Conservation (phyloP, 2,329 filamentous ascomycete genomes). For the Aspergillus amoenus region DNA sequence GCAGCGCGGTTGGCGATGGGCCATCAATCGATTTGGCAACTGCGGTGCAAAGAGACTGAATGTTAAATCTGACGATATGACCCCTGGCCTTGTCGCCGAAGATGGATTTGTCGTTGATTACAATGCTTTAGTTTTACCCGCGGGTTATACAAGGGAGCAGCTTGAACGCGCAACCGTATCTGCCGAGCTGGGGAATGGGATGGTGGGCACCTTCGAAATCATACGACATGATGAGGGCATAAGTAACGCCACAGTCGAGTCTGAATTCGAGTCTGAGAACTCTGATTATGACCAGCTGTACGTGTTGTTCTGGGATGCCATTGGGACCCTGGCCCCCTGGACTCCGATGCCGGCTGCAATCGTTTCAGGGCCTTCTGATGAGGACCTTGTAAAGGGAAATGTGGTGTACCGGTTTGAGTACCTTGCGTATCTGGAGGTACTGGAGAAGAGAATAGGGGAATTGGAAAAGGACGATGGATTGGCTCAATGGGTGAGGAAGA, state of each 20-base stretch:
- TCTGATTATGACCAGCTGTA: background rate
- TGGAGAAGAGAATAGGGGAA: background rate
- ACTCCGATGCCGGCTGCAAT: background rate
- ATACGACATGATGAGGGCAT: conserved; percentile 2
- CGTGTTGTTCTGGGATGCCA: conserved; percentile 4
- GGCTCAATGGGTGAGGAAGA: background rate
- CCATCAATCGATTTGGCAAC: conserved; percentile 7
- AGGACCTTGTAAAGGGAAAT: background rate
- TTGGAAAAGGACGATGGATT: background rate
- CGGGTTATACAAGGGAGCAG: background rate
- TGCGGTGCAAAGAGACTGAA: conserved; percentile 2
- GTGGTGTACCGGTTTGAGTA: conserved; percentile 4
- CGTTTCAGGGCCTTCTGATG: background rate
- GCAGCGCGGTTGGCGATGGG: conserved; percentile 8
- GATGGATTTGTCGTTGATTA: conserved; percentile 1
- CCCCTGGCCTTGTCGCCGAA: background rate
- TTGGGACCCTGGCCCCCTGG: background rate
- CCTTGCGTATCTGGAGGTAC: conserved; percentile 1
- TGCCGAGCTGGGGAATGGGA: background rate
- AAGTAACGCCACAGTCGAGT: background rate
- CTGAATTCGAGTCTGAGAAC: background rate
- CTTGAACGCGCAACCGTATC: background rate
- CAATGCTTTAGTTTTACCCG: background rate
- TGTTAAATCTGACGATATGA: conserved; percentile 5
- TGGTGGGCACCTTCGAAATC: background rate